Percentiles rank a stretch among this genome's conserved stretches.
Conservation (phyloP, 495 filamentous ascomycete genomes). For the Annulohypoxylon moriforme region DNA sequence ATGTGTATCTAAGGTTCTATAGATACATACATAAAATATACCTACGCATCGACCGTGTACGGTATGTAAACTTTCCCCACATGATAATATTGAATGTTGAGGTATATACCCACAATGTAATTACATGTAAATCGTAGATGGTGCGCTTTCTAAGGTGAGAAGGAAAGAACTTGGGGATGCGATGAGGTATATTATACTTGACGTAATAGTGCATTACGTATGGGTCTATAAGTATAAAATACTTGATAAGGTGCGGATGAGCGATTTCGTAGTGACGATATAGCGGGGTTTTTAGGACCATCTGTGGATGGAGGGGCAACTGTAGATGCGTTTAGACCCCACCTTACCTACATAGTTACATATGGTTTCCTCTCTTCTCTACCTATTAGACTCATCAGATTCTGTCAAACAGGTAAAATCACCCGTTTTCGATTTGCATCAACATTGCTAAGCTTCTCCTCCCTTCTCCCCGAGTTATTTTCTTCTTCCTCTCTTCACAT, state of each 20-base stretch:
- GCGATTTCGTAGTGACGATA: constrained; percentile 29
- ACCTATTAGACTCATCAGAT: constrained; percentile 31
- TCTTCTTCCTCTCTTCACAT: constrained; percentile 23
- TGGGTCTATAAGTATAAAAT: constrained; percentile 1
- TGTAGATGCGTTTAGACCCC: constrained; percentile 12
- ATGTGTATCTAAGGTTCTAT: background rate
- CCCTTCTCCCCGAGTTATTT: constrained; percentile 34
- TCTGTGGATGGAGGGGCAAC: constrained; percentile 28
- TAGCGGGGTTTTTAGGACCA: constrained; percentile 18
- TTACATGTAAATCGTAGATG: background rate
- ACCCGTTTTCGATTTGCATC: constrained; percentile 19
- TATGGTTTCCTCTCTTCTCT: background rate
- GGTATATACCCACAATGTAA: no score
- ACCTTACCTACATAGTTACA: background rate
- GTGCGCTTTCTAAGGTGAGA: background rate
- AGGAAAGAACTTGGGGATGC: background rate
- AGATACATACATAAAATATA: no score
- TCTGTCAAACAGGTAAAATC: constrained; percentile 17
- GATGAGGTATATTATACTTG: constrained; percentile 6
- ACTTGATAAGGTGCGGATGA: constrained; percentile 23
- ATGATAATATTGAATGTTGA: no score
- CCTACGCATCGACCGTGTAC: no score
- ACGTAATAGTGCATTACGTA: background rate
- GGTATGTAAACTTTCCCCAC: no score
- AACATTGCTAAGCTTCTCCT: constrained; percentile 12